These are phyloP conservation scores for Blastomyces silverae DNA, from an alignment of 2,329 filamentous ascomycete species.

Conservation along the genomic window DNA sequence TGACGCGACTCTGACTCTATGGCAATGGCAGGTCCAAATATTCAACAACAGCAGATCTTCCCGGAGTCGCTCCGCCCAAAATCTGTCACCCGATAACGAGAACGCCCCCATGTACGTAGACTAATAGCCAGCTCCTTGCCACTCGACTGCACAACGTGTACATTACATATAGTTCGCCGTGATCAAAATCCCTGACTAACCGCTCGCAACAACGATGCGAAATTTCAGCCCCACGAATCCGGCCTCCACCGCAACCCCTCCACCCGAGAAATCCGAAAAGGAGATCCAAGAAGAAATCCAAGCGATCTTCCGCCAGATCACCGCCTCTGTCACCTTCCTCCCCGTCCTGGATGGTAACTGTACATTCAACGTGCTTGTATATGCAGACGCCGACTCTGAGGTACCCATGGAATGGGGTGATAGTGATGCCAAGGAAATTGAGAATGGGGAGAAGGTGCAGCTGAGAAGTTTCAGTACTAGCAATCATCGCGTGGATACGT, in stretches of 20 bases:
- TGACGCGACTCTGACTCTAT: background rate
- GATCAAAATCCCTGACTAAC: conserved; percentile 2
- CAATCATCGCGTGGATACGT: conserved; percentile 86
- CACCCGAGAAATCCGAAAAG: conserved; percentile 72
- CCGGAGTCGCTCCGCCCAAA: conserved; percentile 43
- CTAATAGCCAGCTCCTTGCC: background rate
- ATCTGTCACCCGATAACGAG: conserved; percentile 55
- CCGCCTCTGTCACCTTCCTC: conserved; percentile 91
- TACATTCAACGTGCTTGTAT: conserved; percentile 97
- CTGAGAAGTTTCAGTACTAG: conserved; percentile 92
- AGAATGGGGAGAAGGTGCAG: conserved; percentile 90
- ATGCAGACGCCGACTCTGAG: conserved; percentile 92
- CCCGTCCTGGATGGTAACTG: conserved; percentile 90
- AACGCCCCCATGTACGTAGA: conserved; percentile 54
- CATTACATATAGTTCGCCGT: background rate
- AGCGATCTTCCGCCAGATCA: conserved; percentile 95
- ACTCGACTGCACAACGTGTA: background rate
- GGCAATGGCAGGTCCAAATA: conserved; percentile 48
- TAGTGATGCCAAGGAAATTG: conserved; percentile 94
- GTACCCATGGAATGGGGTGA: conserved; percentile 98
- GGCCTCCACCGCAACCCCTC: conserved; percentile 25
- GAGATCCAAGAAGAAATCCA: conserved; percentile 96
- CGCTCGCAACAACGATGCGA: background rate
- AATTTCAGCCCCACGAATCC: conserved; percentile 2
- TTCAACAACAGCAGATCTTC: conserved; percentile 48